Evolutionary conservation across 2,329 filamentous ascomycete species (phyloP), one percentile per base, ranked within the genome.

Genomic region (Sclerotinia glacialis): DNA sequence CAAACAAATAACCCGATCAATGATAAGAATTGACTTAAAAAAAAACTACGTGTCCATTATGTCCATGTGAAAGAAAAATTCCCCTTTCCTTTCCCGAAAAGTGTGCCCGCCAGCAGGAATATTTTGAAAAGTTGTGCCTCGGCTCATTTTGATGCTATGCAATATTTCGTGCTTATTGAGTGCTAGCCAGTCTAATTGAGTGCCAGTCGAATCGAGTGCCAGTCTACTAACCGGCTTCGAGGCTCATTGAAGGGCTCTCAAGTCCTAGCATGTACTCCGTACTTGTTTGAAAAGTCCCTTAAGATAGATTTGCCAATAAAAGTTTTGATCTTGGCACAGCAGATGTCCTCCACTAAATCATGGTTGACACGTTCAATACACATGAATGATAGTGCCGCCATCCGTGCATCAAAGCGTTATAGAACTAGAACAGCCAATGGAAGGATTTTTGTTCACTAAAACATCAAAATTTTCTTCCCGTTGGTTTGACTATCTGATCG

Each of bases 361-460:
- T 55, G 53, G 31, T 40, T 23, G 1, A 5, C 5, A 16, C n/a
- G 26, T 28, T 46, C 18, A 3, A 6, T 9, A 31, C 16, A 14
- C 26, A n/a, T 40, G 23, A 9, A 7, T 18, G 47, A 34, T 21
- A 47, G 21, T 47, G 28, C 44, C 42, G 8, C 28, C n/a, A 37
- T 26, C 44, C 44, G 58, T 61, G 58, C 58, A 46, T 61, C 21
- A 26, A 8, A 47, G 14, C n/a, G 14, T 34, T 26, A 44, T 26
- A 16, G 58, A 49, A 37, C 58, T 61, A 49, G 58, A 61, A 61
- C 58, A 37, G 14, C n/a, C 44, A n/a, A 40, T 26, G 31, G 44
- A 61, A 61, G 23, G 44, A 49, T 6, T n/a, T 37, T 26, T 44
- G 31, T 6, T 44, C 44, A n/a, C 28, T 34, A 23, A 23, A 37